Evolutionary conservation across 1,139 yeast species (phyloP).

Genomic region (Tardiomyces depauwii): DNA sequence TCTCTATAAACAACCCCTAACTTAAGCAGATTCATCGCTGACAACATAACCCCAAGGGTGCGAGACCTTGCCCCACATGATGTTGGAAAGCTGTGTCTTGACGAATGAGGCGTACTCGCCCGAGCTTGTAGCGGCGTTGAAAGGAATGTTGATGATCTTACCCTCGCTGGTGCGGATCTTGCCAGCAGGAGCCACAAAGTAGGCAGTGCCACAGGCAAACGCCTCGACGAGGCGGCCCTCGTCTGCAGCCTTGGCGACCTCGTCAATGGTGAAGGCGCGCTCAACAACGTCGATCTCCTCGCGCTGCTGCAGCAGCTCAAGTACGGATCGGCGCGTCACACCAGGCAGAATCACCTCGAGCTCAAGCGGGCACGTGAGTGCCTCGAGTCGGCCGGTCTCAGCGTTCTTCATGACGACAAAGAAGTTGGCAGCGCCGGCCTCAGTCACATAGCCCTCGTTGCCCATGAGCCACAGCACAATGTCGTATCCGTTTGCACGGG

Average conservation of each 20-base stretch:
- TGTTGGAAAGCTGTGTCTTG: constrained; percentile 72
- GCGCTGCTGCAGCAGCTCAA: constrained; percentile 62
- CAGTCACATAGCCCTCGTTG: constrained; percentile 72
- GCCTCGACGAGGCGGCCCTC: constrained; percentile 86
- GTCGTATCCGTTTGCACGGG: constrained; percentile 81
- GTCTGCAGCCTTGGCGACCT: constrained; percentile 63
- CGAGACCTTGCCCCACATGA: constrained; percentile 18
- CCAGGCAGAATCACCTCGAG: constrained; percentile 89
- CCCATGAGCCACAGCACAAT: constrained; percentile 88
- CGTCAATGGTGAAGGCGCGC: constrained; percentile 70
- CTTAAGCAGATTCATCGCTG: neutral
- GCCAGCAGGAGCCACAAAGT: constrained; percentile 87
- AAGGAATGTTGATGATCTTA: constrained; percentile 60
- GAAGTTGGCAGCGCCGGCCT: constrained; percentile 96
- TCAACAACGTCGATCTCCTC: constrained; percentile 72
- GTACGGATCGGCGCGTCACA: constrained; percentile 85
- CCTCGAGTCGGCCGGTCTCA: constrained; percentile 66
- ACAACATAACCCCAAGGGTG: neutral
- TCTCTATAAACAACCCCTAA: too few relatives aligned
- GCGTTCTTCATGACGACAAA: constrained; percentile 67
- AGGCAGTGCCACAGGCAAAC: constrained; percentile 96
- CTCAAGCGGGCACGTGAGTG: constrained; percentile 92
- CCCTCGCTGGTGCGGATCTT: constrained; percentile 69
- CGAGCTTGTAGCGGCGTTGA: constrained; percentile 60
- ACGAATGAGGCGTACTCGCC: constrained; percentile 72